Evolutionary conservation across 2,329 filamentous ascomycete genomes (phyloP), one percentile per base, ranked within the genome.

Genomic region (Venturia asperata): DNA sequence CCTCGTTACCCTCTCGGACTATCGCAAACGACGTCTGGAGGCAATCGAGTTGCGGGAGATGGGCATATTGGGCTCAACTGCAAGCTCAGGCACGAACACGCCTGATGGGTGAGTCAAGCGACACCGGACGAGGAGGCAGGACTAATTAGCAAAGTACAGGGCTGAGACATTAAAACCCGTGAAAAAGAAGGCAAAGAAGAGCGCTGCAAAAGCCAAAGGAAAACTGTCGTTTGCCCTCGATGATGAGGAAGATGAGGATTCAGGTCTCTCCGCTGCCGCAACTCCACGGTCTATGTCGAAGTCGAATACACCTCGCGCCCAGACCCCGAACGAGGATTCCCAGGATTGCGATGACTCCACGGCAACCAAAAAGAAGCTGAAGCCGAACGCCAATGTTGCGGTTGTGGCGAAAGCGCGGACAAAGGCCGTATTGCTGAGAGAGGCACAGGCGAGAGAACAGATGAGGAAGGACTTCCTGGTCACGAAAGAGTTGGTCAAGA

Each of bases 21-120:
- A 96, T 76, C 91, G 93, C 76, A 97, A 99, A 79, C 87, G 94
- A 67, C 91, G 93, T 76, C 92, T 92, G 70, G 91, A 97, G 77
- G 91, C 92, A n/a, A 81, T 96, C 61, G 93, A 97, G 75, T 87
- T 91, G 73, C 93, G 94, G 73, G 91, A 94, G 73, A 85, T 83
- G 13, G 77, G 77, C 1, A 74, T 77, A 67, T 71, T 78, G 66
- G 72, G 75, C 37, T 68, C 69, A 47, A 70, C 77, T 21, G 74
- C 76, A 68, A 77, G 73, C 64, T 82, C 81, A 64, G 80, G 83
- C 64, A 77, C 79, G 41, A 79, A 76, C 52, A 85, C 83, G 47
- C 82, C 83, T 47, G 85, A 86, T 75, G 81, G 84, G 86, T 89
- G 80, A 81, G 82, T 76, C 30, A 3, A 19, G 27, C 17, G 11